Base-by-base conservation (phyloP, 768 basidiomycete species). In the Tulasnella sp. region DNA sequence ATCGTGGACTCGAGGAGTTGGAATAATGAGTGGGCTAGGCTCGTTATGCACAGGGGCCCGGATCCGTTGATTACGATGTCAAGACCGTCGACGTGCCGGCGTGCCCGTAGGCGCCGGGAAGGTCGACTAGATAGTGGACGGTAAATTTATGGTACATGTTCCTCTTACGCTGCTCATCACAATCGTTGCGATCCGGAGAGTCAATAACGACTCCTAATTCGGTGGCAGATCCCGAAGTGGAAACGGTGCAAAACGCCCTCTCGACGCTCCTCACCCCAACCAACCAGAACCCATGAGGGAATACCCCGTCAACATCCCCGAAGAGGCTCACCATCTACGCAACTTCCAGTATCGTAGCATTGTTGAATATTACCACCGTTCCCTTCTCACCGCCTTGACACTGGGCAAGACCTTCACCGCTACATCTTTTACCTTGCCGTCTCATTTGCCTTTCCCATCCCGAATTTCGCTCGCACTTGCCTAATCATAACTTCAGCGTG, bases 111-210 rank as follows among this genome's bases (percentile, higher is more conserved):
- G 41, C 58, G 20, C 81, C 78, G 16, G 82, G 82, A 42, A 77
- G 75, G 24, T 77, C 82, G 54, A 64, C 72, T 40, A 81, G 82
- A 20, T 75, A 76, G 20, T 82, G 82, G 82, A 82, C 60, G 82
- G 82, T 41, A 31, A 72, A 12, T 81, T 82, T 50, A 22, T 78
- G 41, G 81, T 82, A 31, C 22, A 79, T 80, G 18, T 8, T 20
- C 12, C 24, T 75, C 22, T 44, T 40, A 22, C 46, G 16, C 4
- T 46, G 46, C 14, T 46, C 1, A 41, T 46, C 24, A n/a, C 40
- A 8, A 2, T 42, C 46, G 41, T 48, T 75, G 74, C n/a, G 14
- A 40, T 75, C 73, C 46, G 40, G 40, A 41, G 20, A 4, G 14
- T 40, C 16, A 24, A 40, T 28, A 22, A 72, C 41, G 73, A 75